Evolutionary conservation across 2,329 filamentous ascomycete genomes (phyloP), one percentile per base, ranked within the genome.

Genomic region (Nemania sp.): DNA sequence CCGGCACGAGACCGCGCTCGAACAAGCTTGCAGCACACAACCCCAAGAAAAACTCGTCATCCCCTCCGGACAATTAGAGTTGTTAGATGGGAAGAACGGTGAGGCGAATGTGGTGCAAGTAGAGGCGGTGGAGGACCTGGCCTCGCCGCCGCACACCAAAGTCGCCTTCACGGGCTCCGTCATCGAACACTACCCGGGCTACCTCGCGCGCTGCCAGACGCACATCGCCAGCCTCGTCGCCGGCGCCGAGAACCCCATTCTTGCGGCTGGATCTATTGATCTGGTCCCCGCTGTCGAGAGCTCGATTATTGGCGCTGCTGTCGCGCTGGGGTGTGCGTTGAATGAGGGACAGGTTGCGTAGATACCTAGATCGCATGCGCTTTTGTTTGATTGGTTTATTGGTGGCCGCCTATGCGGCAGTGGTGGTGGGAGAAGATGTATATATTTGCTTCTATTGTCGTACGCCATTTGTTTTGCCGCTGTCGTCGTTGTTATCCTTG

Each of bases 111-210:
- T 66, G 43, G 51, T 44, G 26, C 23, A 37, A 15, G 28, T 36
- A 6, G n/a, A 22, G 8, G 22, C 5, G 23, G 46, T 34, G 28
- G 59, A 56, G 20, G 56, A 59, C 33, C 69, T 74, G 37, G 64
- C 79, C 5, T 63, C 67, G 24, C 66, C 79, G 6, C 66, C 68
- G 28, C 72, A 74, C 51, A 84, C 82, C 3, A 78, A 81, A 2
- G 82, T 93, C n/a, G 87, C 87, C 3, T 92, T 87, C 71, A 91
- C 90, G 66, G 89, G 89, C 39, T 88, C 86, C 23, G 88, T 93
- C 44, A 85, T 92, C 46, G 88, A 92, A 71, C 86, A 86, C 63
- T 93, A 92, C 66, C 88, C 89, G 0, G 75, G 76, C 6, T 93
- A 91, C 69, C 75, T 80, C 19, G 71, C 70, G 26, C 77, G 74